Conservation (phyloP, 2,329 filamentous ascomycete genomes). For the Fusarium denticulatum region DNA sequence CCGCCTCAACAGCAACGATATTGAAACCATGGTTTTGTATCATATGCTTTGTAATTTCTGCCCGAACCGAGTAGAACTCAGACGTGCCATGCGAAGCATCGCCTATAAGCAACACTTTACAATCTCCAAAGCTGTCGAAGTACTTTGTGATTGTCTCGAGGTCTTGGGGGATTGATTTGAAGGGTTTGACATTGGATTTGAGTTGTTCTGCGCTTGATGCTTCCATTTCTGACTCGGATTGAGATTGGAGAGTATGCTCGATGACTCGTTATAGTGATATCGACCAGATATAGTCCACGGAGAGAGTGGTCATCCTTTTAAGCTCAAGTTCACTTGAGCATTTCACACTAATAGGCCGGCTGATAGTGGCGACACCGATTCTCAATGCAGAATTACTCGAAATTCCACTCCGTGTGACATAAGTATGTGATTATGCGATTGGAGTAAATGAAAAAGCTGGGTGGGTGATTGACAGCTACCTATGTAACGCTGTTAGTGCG, state of each 20-base stretch:
- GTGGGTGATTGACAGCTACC: background rate
- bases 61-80: constrained; percentile 19
- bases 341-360: background rate
- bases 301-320: background rate
- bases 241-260: background rate
- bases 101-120: constrained; percentile 18
- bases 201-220: constrained; percentile 9
- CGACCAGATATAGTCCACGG: background rate
- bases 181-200: constrained; percentile 3
- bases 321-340: background rate
- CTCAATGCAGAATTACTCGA: background rate
- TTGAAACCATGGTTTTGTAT: constrained; percentile 28
- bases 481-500: background rate
- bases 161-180: constrained; percentile 11
- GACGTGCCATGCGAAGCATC: constrained; percentile 25
- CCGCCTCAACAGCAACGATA: constrained; percentile 24
- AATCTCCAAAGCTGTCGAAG: constrained; percentile 27
- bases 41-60: constrained; percentile 31
- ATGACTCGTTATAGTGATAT: background rate
- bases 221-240: constrained; percentile 3
- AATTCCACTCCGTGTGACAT: constrained; percentile 4
- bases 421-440: background rate
- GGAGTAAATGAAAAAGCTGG: no score
- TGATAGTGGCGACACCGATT: background rate
- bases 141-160: background rate